Evolutionary conservation across 2,329 filamentous ascomycete genomes (phyloP).

Genomic region (Mycogone perniciosa): DNA sequence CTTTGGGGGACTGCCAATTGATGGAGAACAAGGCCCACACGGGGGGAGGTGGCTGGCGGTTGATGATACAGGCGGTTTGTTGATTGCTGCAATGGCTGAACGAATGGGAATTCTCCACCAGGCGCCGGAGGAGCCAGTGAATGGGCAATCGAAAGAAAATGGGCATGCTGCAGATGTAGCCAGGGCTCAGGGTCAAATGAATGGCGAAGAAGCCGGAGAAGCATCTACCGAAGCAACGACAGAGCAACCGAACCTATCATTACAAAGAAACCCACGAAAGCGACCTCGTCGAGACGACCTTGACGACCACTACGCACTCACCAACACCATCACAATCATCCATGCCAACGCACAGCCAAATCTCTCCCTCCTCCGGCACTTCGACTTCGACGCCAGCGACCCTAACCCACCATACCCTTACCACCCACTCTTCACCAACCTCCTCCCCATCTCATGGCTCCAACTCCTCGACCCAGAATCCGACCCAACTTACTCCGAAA

Average conservation of each 20-base stretch:
- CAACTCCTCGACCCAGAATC: conserved; percentile 73
- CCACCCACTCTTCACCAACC: conserved; percentile 76
- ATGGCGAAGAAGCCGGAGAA: conserved; percentile 3
- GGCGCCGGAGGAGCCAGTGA: conserved; percentile 23
- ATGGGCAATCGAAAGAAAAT: conserved; percentile 1
- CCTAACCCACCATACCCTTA: conserved; percentile 50
- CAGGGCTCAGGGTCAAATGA: conserved; percentile 4
- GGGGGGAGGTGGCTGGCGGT: conserved; percentile 67
- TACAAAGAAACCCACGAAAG: conserved; percentile 22
- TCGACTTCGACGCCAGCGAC: conserved; percentile 69
- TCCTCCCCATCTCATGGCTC: conserved; percentile 84
- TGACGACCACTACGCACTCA: conserved; percentile 58
- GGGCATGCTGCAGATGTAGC: conserved; percentile 5
- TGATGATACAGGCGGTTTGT: conserved; percentile 78
- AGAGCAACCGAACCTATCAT: conserved; percentile 4
- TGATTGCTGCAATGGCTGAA: conserved; percentile 80
- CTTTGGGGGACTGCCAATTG: conserved; percentile 37
- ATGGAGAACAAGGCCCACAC: conserved; percentile 22
- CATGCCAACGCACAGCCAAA: conserved; percentile 84
- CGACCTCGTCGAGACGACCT: conserved; percentile 40
- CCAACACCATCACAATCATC: conserved; percentile 73
- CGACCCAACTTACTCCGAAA: conserved; percentile 66
- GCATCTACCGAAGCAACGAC: background rate
- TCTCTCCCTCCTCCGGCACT: conserved; percentile 80
- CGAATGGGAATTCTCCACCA: conserved; percentile 74